Conservation (phyloP, 768 basidiomycete genomes). For the Leccinum ochraceum region DNA sequence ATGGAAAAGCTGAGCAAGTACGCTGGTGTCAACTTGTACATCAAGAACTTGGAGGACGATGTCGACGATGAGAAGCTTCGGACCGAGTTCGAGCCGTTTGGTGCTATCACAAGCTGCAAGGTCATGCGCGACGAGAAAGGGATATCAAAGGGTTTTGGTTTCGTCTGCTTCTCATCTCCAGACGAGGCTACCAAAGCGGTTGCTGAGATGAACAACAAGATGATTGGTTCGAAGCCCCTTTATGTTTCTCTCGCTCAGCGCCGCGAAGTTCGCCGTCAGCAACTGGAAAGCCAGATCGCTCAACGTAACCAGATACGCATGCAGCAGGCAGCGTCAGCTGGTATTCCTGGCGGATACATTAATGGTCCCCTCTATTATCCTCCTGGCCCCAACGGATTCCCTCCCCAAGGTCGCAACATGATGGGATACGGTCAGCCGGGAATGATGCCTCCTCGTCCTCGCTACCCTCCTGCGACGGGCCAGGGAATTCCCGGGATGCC, state of each 20-base stretch:
- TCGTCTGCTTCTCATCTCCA: constrained; percentile 97
- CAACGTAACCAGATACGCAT: constrained; percentile 95
- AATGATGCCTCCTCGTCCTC: constrained; percentile 86
- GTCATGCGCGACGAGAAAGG: constrained; percentile 98
- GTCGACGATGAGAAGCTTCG: constrained; percentile 97
- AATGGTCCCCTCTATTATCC: constrained; percentile 66
- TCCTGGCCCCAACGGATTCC: constrained; percentile 77
- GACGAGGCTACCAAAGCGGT: constrained; percentile 99
- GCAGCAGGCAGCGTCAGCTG: constrained; percentile 90
- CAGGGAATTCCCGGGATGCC: constrained; percentile 73
- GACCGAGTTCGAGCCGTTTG: constrained; percentile 94
- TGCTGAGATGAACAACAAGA: constrained; percentile 99
- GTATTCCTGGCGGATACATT: constrained; percentile 61
- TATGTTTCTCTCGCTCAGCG: constrained; percentile 99
- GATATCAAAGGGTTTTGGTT: constrained; percentile 95
- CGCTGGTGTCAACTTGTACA: constrained; percentile 98
- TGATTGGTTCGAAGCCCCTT: constrained; percentile 97
- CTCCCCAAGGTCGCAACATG: constrained; percentile 64
- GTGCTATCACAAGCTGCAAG: constrained; percentile 97
- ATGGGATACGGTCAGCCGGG: constrained; percentile 84
- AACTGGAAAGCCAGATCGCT: constrained; percentile 96
- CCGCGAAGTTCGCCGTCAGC: too few relatives aligned
- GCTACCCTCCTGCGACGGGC: constrained; percentile 70
- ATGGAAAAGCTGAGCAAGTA: constrained; percentile 98
- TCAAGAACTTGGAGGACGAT: constrained; percentile 99